phyloP scores from a whole-genome alignment of 2,329 filamentous ascomycete genomes.

The Aspergillus caelatus region DNA sequence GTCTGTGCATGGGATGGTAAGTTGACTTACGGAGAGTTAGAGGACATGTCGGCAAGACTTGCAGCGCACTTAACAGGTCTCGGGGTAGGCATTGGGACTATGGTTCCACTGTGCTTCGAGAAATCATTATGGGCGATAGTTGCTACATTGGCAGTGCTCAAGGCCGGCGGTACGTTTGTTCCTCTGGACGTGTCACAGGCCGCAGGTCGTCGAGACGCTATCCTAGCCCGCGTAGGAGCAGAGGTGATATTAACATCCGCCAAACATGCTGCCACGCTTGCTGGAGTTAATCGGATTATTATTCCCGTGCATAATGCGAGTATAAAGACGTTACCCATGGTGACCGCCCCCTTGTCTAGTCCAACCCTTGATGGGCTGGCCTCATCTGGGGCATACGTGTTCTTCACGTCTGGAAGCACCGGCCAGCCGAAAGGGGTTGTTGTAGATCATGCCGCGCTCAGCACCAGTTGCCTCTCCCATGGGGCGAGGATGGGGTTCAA shows the following conservation, averaged over 20 bases:
- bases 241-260: no score
- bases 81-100: conserved; percentile 18
- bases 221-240: conserved; percentile 8
- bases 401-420: conserved; percentile 57
- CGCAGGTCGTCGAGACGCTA: conserved; percentile 16
- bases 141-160: conserved; percentile 14
- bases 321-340: no score
- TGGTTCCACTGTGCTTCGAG: conserved; percentile 14
- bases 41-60: neutral
- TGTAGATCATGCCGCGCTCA: conserved; percentile 59
- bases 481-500: conserved; percentile 45
- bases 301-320: neutral
- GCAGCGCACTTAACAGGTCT: neutral
- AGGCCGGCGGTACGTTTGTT: conserved; percentile 17
- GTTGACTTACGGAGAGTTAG: neutral
- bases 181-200: conserved; percentile 14
- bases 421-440: conserved; percentile 58
- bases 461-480: conserved; percentile 53
- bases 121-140: conserved; percentile 15
- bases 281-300: neutral
- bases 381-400: conserved; percentile 45
- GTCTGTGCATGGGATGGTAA: conserved; percentile 4
- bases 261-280: no score
- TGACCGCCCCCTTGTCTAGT: no score
- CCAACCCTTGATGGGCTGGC: neutral